phyloP scores from a whole-genome alignment of 2,329 filamentous ascomycete genomes.

The Dactylellina haptotyla region DNA sequence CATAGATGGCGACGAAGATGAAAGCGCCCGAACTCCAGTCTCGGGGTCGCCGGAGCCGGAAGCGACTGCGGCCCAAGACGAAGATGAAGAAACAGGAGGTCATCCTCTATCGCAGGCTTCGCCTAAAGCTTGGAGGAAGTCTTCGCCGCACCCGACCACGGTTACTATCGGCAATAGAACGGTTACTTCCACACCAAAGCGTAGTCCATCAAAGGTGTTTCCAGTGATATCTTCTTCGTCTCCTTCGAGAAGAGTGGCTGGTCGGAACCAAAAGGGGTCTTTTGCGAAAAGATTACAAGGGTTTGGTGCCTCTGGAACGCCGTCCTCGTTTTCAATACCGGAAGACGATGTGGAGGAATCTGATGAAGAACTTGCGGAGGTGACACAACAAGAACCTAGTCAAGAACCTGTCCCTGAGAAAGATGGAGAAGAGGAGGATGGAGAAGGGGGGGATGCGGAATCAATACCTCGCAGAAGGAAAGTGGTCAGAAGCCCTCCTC shows the following conservation, averaged over 20 bases:
- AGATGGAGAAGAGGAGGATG: constrained; percentile 59
- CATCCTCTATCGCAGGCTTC: constrained; percentile 52
- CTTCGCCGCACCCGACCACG: constrained; percentile 73
- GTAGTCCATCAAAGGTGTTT: constrained; percentile 49
- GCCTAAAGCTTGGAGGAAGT: constrained; percentile 65
- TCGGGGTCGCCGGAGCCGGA: not conserved
- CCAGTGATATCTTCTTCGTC: constrained; percentile 58
- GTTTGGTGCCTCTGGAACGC: constrained; percentile 69
- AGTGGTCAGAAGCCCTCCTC: constrained; percentile 42
- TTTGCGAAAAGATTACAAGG: constrained; percentile 61
- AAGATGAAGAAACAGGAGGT: constrained; percentile 7
- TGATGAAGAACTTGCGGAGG: constrained; percentile 59
- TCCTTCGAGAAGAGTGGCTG: constrained; percentile 65
- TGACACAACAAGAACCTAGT: constrained; percentile 56
- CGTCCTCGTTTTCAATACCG: constrained; percentile 55
- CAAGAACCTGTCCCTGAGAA: constrained; percentile 6
- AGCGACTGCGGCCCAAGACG: not conserved
- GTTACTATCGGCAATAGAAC: constrained; percentile 78
- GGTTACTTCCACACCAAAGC: constrained; percentile 68
- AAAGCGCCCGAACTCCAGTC: not conserved
- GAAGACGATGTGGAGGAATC: constrained; percentile 57
- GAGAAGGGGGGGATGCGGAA: constrained; percentile 57
- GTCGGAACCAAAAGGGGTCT: constrained; percentile 60
- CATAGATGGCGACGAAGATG: constrained; percentile 18
- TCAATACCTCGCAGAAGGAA: constrained; percentile 28